Evolutionary conservation across 1,139 yeast species (phyloP).

Genomic region (Saccharomycopsis hybrid): DNA sequence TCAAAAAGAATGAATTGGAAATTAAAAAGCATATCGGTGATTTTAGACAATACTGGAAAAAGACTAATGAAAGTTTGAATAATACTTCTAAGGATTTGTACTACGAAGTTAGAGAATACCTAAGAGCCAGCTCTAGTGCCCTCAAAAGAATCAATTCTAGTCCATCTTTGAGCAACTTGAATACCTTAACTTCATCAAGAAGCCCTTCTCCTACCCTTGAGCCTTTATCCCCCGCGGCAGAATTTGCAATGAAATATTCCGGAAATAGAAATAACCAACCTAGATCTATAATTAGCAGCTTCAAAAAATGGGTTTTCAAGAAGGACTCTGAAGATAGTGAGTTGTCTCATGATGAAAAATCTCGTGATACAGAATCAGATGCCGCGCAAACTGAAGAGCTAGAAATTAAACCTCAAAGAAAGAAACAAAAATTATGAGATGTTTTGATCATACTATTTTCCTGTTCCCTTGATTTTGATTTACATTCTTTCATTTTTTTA

Average conservation of each 20-base stretch:
- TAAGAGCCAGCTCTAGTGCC: constrained; percentile 41
- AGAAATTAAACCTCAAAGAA: constrained; percentile 3
- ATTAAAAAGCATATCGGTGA: constrained; percentile 84
- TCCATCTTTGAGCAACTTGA: constrained; percentile 25
- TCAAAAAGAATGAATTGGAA: constrained; percentile 92
- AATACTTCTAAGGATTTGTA: constrained; percentile 75
- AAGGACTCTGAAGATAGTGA: constrained; percentile 19
- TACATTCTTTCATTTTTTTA: too few relatives aligned
- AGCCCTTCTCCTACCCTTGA: constrained; percentile 22
- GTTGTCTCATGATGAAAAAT: not conserved
- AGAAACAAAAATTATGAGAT: constrained; percentile 2
- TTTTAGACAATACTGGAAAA: constrained; percentile 79
- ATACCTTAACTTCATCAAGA: constrained; percentile 8
- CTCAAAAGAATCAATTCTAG: constrained; percentile 28
- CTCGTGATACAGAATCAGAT: constrained; percentile 7
- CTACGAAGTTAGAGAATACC: constrained; percentile 72
- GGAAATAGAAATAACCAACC: constrained; percentile 31
- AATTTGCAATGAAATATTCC: constrained; percentile 56
- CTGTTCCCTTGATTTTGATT: too few relatives aligned
- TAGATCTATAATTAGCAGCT: constrained; percentile 49
- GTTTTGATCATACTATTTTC: too few relatives aligned
- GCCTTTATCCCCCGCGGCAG: constrained; percentile 50
- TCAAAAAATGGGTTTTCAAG: constrained; percentile 63
- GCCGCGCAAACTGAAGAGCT: constrained; percentile 1
- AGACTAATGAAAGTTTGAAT: constrained; percentile 62